A percentile compares a stretch with the other conserved stretches of the same genome.
These are phyloP conservation scores for Amauroascus niger DNA, from an alignment of 2,329 filamentous ascomycete species.

Conservation along the genomic window DNA sequence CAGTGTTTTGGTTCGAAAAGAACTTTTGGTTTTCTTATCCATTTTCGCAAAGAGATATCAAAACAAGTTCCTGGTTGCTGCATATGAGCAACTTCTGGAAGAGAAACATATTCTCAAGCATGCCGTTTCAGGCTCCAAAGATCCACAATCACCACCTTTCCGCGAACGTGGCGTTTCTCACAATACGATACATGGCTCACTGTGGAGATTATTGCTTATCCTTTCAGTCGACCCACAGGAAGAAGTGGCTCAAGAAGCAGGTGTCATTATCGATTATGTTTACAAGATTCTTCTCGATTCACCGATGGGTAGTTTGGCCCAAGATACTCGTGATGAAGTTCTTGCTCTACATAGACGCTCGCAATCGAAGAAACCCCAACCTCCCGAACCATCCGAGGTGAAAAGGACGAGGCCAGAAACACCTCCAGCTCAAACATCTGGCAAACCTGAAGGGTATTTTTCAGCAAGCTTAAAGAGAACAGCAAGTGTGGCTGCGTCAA, in stretches of 20 bases:
- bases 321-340: conserved; percentile 61
- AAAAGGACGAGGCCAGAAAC: conserved; percentile 35
- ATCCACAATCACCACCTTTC: conserved; percentile 18
- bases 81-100: conserved; percentile 80
- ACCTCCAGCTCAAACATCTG: conserved; percentile 41
- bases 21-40: conserved; percentile 87
- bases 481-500: conserved; percentile 54
- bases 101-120: conserved; percentile 61
- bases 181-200: conserved; percentile 83
- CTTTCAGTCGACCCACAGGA: conserved; percentile 90
- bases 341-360: conserved; percentile 28
- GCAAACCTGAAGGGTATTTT: conserved; percentile 52
- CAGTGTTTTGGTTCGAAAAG: conserved; percentile 85
- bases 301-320: conserved; percentile 59
- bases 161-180: conserved; percentile 55
- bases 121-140: conserved; percentile 28
- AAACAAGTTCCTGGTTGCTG: conserved; percentile 81
- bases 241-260: conserved; percentile 78
- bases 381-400: conserved; percentile 26
- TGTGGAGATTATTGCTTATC: conserved; percentile 88
- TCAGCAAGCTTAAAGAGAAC: conserved; percentile 52
- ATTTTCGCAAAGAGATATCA: conserved; percentile 84
- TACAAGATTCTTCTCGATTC: conserved; percentile 70
- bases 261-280: conserved; percentile 75
- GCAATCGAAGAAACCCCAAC: conserved; percentile 32